These are phyloP conservation scores for Gastrolobium bilobum DNA, from an alignment of 306 rosid species.

Conservation along the genomic window DNA sequence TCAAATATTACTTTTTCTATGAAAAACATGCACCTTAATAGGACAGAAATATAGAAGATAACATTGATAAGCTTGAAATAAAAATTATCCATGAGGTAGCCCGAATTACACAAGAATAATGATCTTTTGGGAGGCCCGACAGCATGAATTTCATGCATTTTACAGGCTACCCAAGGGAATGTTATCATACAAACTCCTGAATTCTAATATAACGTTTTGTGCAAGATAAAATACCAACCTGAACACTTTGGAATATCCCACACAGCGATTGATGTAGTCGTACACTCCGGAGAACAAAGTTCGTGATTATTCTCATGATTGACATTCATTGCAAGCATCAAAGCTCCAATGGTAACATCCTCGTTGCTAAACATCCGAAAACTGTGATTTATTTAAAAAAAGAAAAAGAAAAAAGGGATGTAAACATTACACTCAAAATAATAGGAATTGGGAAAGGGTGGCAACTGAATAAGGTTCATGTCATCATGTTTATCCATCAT, in stretches of 20 bases:
- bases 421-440: slow-evolving; percentile 32
- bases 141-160: slow-evolving; percentile 8
- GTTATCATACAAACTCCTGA: slow-evolving; percentile 17
- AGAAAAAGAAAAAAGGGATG: slow-evolving; percentile 25
- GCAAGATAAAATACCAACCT: slow-evolving; percentile 65
- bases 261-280: slow-evolving; percentile 85
- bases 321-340: slow-evolving; percentile 99
- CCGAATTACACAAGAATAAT: background rate
- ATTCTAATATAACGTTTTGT: slow-evolving; percentile 14
- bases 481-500: slow-evolving; percentile 3
- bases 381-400: slow-evolving; percentile 54
- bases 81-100: slow-evolving; percentile 13
- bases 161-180: slow-evolving; percentile 1
- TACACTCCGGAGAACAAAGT: slow-evolving; percentile 73
- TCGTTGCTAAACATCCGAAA: slow-evolving; percentile 99
- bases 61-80: slow-evolving; percentile 23
- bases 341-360: slow-evolving; percentile 97
- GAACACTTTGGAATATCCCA: slow-evolving; percentile 99
- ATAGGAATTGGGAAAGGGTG: slow-evolving; percentile 14
- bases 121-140: background rate
- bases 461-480: slow-evolving; percentile 5
- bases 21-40: slow-evolving; percentile 11
- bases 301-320: slow-evolving; percentile 83
- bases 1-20: background rate
- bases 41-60: slow-evolving; percentile 18